Conservation (phyloP, 2,329 filamentous ascomycete genomes). For the Madurella fahalii region DNA sequence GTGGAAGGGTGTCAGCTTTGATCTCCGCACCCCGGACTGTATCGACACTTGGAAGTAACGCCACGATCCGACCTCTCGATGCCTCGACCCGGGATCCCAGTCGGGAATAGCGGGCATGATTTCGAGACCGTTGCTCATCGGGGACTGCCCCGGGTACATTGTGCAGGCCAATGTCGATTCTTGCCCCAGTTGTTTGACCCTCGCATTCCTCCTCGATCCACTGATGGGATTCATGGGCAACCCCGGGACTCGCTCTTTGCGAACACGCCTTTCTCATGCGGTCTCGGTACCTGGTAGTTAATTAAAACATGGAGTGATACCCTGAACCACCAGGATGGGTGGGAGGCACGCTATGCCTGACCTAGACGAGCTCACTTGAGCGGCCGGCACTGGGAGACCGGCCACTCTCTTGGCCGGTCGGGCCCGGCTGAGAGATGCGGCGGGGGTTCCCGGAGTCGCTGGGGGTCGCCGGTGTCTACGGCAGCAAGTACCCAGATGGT, state of each 20-base stretch:
- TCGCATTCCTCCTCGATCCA: neutral
- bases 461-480: too few species aligned
- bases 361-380: conserved; percentile 1
- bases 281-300: conserved; percentile 6
- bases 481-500: too few species aligned
- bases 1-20: neutral
- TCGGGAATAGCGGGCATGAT: neutral
- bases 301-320: neutral
- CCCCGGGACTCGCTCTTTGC: neutral
- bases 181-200: too few species aligned
- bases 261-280: neutral
- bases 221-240: too few species aligned
- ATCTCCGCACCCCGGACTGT: neutral
- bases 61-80: neutral
- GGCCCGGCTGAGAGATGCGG: neutral
- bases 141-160: too few species aligned
- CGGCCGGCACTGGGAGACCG: neutral
- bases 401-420: conserved; percentile 4
- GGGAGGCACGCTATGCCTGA: neutral
- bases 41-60: neutral
- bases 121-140: neutral
- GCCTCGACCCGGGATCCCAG: neutral
- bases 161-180: too few species aligned
- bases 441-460: too few species aligned
- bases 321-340: too few species aligned